A percentile compares a stretch with the other conserved stretches of the same genome.
These are phyloP conservation scores for Deakozyma indianensis DNA, from an alignment of 805 yeast species.

Conservation along the genomic window DNA sequence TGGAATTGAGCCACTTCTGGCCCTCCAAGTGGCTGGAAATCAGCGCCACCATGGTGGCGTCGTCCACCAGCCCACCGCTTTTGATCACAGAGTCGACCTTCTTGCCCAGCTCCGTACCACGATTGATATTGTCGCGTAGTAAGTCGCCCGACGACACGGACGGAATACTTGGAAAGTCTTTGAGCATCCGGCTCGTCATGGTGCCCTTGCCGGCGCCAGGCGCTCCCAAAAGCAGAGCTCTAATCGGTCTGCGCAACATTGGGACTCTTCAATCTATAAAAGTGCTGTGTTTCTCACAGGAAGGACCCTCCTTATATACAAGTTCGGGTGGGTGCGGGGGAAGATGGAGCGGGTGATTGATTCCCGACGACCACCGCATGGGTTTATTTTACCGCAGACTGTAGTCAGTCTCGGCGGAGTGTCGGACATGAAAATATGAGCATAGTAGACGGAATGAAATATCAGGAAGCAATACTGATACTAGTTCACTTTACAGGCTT, in stretches of 20 bases:
- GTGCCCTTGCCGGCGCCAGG: conserved; percentile 97
- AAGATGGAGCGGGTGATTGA: too few species aligned
- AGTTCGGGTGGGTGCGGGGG: too few species aligned
- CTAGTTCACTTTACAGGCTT: too few species aligned
- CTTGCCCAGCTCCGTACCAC: conserved; percentile 29
- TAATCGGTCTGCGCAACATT: not conserved
- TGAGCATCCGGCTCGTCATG: conserved; percentile 51
- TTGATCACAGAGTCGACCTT: conserved; percentile 42
- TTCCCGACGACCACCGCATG: too few species aligned
- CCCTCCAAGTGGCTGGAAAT: conserved; percentile 35
- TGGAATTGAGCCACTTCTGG: conserved; percentile 28
- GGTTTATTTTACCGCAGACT: too few species aligned
- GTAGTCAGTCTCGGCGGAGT: too few species aligned
- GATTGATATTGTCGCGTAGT: conserved; percentile 50
- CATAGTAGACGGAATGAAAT: too few species aligned
- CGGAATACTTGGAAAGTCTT: conserved; percentile 35
- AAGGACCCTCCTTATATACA: too few species aligned
- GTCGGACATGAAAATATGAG: too few species aligned
- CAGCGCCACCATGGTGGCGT: conserved; percentile 45
- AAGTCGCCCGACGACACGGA: conserved; percentile 78
- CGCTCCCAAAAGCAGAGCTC: conserved; percentile 73
- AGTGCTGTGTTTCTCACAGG: too few species aligned
- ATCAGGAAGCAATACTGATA: too few species aligned
- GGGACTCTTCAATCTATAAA: too few species aligned
- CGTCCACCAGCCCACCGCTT: conserved; percentile 63